Percentiles rank a stretch among this genome's conserved stretches.
These are phyloP conservation scores for Astragalus membranaceus DNA, from an alignment of 306 rosid species.

Conservation along the genomic window DNA sequence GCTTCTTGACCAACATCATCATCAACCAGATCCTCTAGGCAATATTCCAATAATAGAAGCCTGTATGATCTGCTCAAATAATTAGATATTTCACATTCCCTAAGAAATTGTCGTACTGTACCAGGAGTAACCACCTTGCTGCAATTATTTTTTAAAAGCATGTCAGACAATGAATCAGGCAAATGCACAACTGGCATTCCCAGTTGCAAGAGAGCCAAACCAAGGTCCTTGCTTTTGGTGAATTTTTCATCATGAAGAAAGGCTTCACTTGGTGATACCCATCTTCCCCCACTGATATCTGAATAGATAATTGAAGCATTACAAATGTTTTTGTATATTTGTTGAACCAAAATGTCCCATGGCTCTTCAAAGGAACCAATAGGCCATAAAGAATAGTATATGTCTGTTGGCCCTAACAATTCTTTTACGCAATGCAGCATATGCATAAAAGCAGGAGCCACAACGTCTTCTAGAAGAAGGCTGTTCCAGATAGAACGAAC, in stretches of 20 bases:
- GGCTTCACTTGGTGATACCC: slow-evolving; percentile 84
- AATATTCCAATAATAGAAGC: slow-evolving; percentile 86
- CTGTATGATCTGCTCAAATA: slow-evolving; percentile 46
- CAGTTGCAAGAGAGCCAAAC: slow-evolving; percentile 66
- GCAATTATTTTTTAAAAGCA: slow-evolving; percentile 58
- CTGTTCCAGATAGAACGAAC: slow-evolving; percentile 93
- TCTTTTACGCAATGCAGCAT: slow-evolving; percentile 64
- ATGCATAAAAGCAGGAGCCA: slow-evolving; percentile 71
- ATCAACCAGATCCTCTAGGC: slow-evolving; percentile 89
- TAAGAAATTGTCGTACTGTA: slow-evolving; percentile 71
- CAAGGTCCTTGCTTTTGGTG: slow-evolving; percentile 57
- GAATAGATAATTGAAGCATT: slow-evolving; percentile 65
- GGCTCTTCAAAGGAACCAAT: slow-evolving; percentile 94
- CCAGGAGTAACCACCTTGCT: slow-evolving; percentile 74
- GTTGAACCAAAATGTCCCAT: slow-evolving; percentile 74
- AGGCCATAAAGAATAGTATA: slow-evolving; percentile 86
- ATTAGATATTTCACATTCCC: slow-evolving; percentile 46
- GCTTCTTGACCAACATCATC: slow-evolving; percentile 78
- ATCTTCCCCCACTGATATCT: slow-evolving; percentile 73
- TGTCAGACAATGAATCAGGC: slow-evolving; percentile 55
- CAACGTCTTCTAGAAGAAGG: slow-evolving; percentile 84
- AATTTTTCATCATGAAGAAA: slow-evolving; percentile 81
- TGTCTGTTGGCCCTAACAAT: slow-evolving; percentile 53
- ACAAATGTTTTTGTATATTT: slow-evolving; percentile 57
- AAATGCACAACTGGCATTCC: slow-evolving; percentile 86